These are phyloP conservation scores for Clavispora fructus DNA, from an alignment of 805 yeast species.

Conservation along the genomic window DNA sequence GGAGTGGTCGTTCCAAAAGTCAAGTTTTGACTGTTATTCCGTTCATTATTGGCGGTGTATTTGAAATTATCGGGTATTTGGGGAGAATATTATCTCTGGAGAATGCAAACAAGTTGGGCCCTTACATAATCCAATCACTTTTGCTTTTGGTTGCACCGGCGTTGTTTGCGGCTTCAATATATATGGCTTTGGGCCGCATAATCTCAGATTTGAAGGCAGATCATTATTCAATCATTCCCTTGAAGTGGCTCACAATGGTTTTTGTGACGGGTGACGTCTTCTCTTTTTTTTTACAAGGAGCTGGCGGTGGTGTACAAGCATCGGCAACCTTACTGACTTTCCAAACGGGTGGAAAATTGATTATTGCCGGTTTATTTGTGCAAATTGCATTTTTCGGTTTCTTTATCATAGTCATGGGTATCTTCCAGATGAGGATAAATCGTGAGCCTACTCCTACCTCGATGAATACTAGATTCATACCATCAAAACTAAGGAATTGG, in stretches of 20 bases:
- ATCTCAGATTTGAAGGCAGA: conserved; percentile 13
- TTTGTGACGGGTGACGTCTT: conserved; percentile 27
- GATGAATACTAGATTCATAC: neutral
- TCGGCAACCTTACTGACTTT: neutral
- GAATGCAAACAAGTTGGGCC: conserved; percentile 5
- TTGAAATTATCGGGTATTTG: conserved; percentile 22
- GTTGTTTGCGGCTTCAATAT: conserved; percentile 24
- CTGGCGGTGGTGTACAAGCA: conserved; percentile 23
- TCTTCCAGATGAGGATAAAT: conserved; percentile 7
- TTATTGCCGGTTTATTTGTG: conserved; percentile 24
- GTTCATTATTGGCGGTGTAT: conserved; percentile 17
- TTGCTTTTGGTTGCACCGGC: conserved; percentile 26
- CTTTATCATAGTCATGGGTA: conserved; percentile 17
- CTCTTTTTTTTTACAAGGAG: conserved; percentile 23
- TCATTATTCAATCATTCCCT: conserved; percentile 13
- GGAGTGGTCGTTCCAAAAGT: neutral
- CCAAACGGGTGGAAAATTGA: conserved; percentile 16
- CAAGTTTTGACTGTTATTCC: conserved; percentile 9
- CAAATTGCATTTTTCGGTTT: conserved; percentile 25
- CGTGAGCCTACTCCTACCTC: neutral
- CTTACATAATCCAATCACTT: conserved; percentile 20
- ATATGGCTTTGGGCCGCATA: conserved; percentile 25
- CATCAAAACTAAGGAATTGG: conserved; percentile 5
- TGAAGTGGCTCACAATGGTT: conserved; percentile 18
- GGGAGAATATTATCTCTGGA: conserved; percentile 15